These are phyloP conservation scores for Cinnamomum micranthum DNA, from an alignment of 164 flowering plant genomes.

Conservation along the genomic window DNA sequence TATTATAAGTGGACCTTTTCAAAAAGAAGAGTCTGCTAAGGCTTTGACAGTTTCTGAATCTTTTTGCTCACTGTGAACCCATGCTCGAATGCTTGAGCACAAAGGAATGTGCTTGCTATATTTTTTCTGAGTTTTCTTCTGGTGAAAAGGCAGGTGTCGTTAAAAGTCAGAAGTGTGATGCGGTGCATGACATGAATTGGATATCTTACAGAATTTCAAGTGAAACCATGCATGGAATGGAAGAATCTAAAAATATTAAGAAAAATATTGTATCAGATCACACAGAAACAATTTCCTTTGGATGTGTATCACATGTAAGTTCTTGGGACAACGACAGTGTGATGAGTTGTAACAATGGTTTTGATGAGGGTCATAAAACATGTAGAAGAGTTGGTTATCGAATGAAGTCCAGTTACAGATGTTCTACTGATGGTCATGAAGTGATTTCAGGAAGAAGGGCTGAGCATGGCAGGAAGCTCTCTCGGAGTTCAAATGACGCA, in stretches of 20 bases:
- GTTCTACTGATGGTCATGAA: slow-evolving; percentile 6
- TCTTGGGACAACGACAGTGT: background rate
- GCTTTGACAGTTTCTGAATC: background rate
- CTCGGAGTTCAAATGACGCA: slow-evolving; percentile 1
- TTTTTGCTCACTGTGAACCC: background rate
- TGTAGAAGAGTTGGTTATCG: slow-evolving; percentile 1
- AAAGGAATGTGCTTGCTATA: background rate
- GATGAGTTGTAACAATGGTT: background rate
- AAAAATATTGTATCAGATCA: slow-evolving; percentile 1
- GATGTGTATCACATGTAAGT: background rate
- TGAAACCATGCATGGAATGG: background rate
- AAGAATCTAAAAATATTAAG: background rate
- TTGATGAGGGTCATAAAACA: background rate
- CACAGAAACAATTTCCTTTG: slow-evolving; percentile 1
- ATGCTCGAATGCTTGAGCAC: background rate
- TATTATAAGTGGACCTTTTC: background rate
- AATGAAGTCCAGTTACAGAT: background rate
- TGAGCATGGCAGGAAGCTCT: background rate
- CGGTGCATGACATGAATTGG: no score
- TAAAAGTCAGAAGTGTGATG: background rate
- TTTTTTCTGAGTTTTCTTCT: slow-evolving; percentile 8
- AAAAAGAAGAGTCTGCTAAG: background rate
- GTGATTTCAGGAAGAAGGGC: background rate
- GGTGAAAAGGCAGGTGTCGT: background rate
- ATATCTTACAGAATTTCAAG: no score